A percentile compares a stretch with the other conserved stretches of the same genome.
These are phyloP conservation scores for Penicillium expansum DNA, from an alignment of 2,329 filamentous ascomycete genomes.

Conservation along the genomic window DNA sequence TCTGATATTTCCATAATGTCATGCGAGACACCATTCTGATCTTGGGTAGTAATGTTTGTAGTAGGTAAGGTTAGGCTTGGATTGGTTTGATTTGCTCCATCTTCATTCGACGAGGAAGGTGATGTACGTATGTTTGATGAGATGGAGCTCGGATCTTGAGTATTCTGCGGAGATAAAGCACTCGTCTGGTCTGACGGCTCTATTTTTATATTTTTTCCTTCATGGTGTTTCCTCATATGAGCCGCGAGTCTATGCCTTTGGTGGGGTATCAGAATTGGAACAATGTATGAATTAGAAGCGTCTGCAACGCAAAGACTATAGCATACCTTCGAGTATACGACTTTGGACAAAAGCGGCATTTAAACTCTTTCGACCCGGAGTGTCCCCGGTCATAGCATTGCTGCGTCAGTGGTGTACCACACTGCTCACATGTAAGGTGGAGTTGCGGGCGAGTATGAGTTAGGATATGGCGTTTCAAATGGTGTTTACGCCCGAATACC, in stretches of 20 bases:
- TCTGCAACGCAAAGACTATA: neutral
- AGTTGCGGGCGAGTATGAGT: constrained; percentile 1
- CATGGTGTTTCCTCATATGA: neutral
- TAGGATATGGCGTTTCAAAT: constrained; percentile 4
- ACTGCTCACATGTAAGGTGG: constrained; percentile 2
- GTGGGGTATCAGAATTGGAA: neutral
- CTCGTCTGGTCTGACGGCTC: neutral
- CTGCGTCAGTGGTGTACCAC: neutral
- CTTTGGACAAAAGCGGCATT: constrained; percentile 1
- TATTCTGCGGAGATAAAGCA: neutral
- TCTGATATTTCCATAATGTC: neutral
- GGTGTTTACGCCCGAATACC: constrained; percentile 3
- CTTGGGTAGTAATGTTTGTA: neutral
- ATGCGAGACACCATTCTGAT: neutral
- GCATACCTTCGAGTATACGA: constrained; percentile 3
- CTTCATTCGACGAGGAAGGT: neutral
- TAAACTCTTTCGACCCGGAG: neutral
- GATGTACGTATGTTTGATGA: neutral
- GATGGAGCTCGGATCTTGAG: neutral
- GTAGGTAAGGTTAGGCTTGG: neutral
- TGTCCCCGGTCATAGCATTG: constrained; percentile 3
- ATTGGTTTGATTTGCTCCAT: neutral
- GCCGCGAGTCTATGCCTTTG: neutral
- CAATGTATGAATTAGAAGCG: neutral
- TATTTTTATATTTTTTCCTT: neutral